Base-by-base conservation (phyloP, 768 basidiomycete genomes). In the Termitomyces sp. region DNA sequence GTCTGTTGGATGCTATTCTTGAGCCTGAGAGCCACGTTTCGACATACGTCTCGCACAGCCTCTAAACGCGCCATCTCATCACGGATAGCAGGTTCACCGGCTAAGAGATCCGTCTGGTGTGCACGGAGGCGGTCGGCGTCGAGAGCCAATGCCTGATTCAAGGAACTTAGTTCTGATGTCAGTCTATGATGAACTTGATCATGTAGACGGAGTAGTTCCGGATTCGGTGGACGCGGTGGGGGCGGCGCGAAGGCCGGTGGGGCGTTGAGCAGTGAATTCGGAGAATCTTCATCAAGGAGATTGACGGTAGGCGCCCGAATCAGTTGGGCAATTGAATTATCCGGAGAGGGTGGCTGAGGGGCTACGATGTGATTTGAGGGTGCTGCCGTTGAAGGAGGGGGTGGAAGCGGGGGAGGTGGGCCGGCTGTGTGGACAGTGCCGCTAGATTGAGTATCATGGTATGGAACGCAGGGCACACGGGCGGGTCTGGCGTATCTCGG, bases 1-100 rank as follows among this genome's bases (percentile, higher is more conserved):
- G 82, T 90, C 52, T 79, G 78, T 8, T 73, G 68, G 6, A 98
- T 83, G 8, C 83, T 80, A 50, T 65, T 78, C 44, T 77, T 78
- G 60, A 90, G 72, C 60, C 90, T 81, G 26, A 76, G 77, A 43
- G 87, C 81, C 40, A 95, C 94, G 52, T 78, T 83, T 61, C 76
- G 79, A 71, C 97, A 98, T 26, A 99, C 95, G 64, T 90, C 90
- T 54, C 87, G 77, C 24, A 99, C 97, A 21, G 95, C 96, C 72
- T 91, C 89, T 38, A 99, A 76, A 15, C 97, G 80, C 2, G 85
- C 90, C 90, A 93, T 96, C 74, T 99, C 97, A 72, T 99, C 97
- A 51, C 85, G 83, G 59, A 99, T 90, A 10, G 96, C 96, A 43
- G 96, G 94, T 68, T 88, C 89, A 3, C 95, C 97, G 56, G 87